These are phyloP conservation scores for Colletotrichum salicis DNA, from an alignment of 2,329 filamentous ascomycete genomes.

Conservation along the genomic window DNA sequence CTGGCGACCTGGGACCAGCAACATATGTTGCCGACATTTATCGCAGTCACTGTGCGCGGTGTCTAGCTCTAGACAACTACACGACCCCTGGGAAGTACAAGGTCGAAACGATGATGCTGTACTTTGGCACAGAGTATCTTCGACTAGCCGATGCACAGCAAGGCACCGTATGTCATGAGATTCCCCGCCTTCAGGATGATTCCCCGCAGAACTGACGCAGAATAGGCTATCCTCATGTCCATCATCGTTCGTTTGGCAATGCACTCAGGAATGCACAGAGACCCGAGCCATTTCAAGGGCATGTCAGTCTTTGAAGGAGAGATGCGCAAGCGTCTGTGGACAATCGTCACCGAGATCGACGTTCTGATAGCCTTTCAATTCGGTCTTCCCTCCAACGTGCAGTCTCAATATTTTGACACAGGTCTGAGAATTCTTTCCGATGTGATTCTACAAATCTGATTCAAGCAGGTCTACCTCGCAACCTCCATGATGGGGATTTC, in stretches of 20 bases:
- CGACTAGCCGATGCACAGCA: slow-evolving; percentile 9
- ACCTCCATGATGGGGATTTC: slow-evolving; percentile 57
- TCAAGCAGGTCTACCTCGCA: slow-evolving; percentile 47
- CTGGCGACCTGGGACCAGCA: slow-evolving; percentile 39
- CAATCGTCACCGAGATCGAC: slow-evolving; percentile 52
- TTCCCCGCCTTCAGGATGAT: not conserved
- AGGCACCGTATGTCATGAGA: not conserved
- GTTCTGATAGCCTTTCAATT: slow-evolving; percentile 55
- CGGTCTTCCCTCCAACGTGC: slow-evolving; percentile 56
- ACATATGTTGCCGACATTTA: slow-evolving; percentile 39
- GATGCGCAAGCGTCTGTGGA: slow-evolving; percentile 58
- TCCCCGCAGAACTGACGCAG: not conserved
- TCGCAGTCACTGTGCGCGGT: slow-evolving; percentile 41
- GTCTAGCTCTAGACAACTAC: slow-evolving; percentile 45
- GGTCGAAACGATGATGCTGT: slow-evolving; percentile 14
- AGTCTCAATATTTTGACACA: slow-evolving; percentile 52
- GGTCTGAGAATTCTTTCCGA: not conserved
- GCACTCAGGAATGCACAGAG: slow-evolving; percentile 56
- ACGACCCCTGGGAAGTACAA: slow-evolving; percentile 40
- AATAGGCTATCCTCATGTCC: slow-evolving; percentile 45
- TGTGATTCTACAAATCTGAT: not conserved
- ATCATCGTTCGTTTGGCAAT: slow-evolving; percentile 48
- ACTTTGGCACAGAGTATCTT: slow-evolving; percentile 14
- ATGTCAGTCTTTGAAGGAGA: slow-evolving; percentile 54
- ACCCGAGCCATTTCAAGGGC: slow-evolving; percentile 52